Conservation (phyloP, 2,329 filamentous ascomycete species). For the Fusarium phyllophilum region DNA sequence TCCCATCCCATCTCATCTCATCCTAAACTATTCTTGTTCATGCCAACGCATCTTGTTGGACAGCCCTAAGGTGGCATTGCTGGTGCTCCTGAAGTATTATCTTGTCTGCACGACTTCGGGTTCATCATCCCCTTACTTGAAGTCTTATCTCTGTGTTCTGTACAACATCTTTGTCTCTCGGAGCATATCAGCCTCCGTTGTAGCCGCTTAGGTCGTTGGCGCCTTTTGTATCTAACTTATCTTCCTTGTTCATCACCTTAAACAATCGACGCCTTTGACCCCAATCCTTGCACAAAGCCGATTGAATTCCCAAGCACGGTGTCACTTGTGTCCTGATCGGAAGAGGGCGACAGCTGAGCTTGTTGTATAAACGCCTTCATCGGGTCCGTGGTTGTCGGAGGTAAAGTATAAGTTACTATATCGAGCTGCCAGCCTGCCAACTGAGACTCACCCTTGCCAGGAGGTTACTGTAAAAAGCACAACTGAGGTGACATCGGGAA, state of each 20-base stretch:
- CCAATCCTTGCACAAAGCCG: slow-evolving; percentile 24
- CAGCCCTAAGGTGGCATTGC: slow-evolving; percentile 17
- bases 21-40: slow-evolving; percentile 8
- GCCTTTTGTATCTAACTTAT: neutral
- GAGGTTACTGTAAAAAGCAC: slow-evolving; percentile 1
- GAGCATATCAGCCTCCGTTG: slow-evolving; percentile 1
- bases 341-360: slow-evolving; percentile 14
- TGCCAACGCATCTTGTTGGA: slow-evolving; percentile 31
- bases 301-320: slow-evolving; percentile 30
- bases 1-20: slow-evolving; percentile 23
- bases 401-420: slow-evolving; percentile 40
- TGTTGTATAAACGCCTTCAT: slow-evolving; percentile 25
- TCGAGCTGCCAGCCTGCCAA: slow-evolving; percentile 25
- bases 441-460: slow-evolving; percentile 25
- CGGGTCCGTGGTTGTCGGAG: slow-evolving; percentile 10
- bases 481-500: slow-evolving; percentile 18
- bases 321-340: slow-evolving; percentile 15
- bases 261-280: slow-evolving; percentile 29
- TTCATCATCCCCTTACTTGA: neutral
- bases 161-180: neutral
- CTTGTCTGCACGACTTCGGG: slow-evolving; percentile 19
- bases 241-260: neutral
- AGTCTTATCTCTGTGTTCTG: slow-evolving; percentile 8
- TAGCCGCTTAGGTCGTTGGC: slow-evolving; percentile 5
- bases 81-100: slow-evolving; percentile 8